Base-by-base conservation (phyloP, 2,329 filamentous ascomycete genomes). In the Monosporascus sp. region DNA sequence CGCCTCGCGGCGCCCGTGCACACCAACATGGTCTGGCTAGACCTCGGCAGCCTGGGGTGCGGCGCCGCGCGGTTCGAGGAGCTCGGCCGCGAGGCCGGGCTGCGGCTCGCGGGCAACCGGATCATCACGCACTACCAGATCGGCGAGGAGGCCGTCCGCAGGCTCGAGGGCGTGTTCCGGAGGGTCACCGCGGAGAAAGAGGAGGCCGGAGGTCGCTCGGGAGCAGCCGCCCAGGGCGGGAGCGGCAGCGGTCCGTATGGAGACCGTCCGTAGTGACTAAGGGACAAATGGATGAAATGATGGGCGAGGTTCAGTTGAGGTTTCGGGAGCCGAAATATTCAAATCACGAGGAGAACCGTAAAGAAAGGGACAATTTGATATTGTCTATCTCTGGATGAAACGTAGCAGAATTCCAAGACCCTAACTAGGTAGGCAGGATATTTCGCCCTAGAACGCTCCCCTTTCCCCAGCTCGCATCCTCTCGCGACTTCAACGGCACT, bases 21-120 rank as follows among this genome's bases (percentile, higher is more conserved):
- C 67, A 89, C 86, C 20, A 90, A 90, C 64, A 89, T 89, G 85
- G 81, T 87, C n/a, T 90, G 85, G 85, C 66, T 89, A 53, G 83
- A 89, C 65, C 56, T 69, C 8, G 48, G 45, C 6, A 67, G 64
- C 17, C 41, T 67, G 48, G 55, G 58, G 27, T 61, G 56, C 36
- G 63, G 19, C 19, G 48, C 56, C 8, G 52, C 50, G 1, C 55
- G 66, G 19, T 66, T 69, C 44, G 49, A 54, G 24, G 45, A 65
- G 49, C 58, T 69, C 3, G 66, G 64, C 8, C 49, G 40, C 7
- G 56, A 66, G 47, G 60, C 40, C 2, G 66, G 67, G 3, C 56
- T 69, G 19, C 64, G 61, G 52, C 47, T 69, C 3, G 48, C 55
- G 20, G 60, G 60, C 11, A 56, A 58, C 50, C 65, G 61, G 31